These are phyloP conservation scores for Mucor racemosus DNA, from an alignment of 371 early-diverging fungal genomes.

Conservation along the genomic window DNA sequence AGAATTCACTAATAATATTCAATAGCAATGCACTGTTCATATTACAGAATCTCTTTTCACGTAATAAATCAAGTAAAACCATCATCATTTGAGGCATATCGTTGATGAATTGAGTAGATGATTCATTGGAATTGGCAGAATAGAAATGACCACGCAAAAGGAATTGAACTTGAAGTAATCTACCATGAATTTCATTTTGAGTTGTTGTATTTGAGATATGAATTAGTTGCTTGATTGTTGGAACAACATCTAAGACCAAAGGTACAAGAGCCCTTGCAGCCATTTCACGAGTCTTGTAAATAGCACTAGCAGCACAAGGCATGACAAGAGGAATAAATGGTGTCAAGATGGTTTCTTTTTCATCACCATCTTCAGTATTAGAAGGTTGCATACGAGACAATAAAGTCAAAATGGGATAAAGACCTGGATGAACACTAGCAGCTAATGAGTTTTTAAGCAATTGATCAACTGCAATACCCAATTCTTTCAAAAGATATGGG, in stretches of 20 bases:
- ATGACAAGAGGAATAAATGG: slow-evolving; percentile 77
- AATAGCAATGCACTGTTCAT: slow-evolving; percentile 54
- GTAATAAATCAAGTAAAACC: slow-evolving; percentile 24
- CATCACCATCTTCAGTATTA: slow-evolving; percentile 48
- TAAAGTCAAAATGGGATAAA: slow-evolving; percentile 79
- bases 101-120: slow-evolving; percentile 43
- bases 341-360: slow-evolving; percentile 53
- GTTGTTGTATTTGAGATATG: slow-evolving; percentile 22
- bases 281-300: slow-evolving; percentile 87
- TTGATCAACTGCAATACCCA: slow-evolving; percentile 70
- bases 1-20: slow-evolving; percentile 57
- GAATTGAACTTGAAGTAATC: slow-evolving; percentile 66
- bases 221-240: slow-evolving; percentile 38
- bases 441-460: slow-evolving; percentile 43
- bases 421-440: slow-evolving; percentile 72
- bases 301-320: slow-evolving; percentile 73
- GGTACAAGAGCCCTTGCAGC: slow-evolving; percentile 83
- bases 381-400: slow-evolving; percentile 82
- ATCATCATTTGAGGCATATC: slow-evolving; percentile 37
- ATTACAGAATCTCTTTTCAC: slow-evolving; percentile 30
- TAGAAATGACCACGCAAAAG: slow-evolving; percentile 67
- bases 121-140: slow-evolving; percentile 26
- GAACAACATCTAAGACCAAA: slow-evolving; percentile 60
- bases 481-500: slow-evolving; percentile 74
- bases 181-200: slow-evolving; percentile 77